These are phyloP conservation scores for Exserohilum turcica DNA, from an alignment of 2,329 filamentous ascomycete species.

Conservation along the genomic window DNA sequence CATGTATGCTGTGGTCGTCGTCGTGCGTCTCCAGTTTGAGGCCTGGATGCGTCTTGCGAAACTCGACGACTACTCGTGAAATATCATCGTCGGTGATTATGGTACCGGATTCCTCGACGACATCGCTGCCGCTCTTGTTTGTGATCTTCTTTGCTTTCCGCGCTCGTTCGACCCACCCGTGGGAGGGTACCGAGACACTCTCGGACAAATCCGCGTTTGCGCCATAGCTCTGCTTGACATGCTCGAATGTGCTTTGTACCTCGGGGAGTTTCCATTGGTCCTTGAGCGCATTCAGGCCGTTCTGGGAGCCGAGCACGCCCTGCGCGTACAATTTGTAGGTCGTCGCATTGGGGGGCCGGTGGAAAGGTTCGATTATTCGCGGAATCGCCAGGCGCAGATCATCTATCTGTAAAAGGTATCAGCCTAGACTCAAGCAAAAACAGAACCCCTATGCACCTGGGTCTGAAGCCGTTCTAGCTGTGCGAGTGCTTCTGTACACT, in stretches of 20 bases:
- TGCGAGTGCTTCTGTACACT: constrained; percentile 51
- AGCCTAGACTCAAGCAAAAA: not conserved
- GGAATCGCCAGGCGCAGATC: constrained; percentile 51
- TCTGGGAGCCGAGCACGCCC: constrained; percentile 43
- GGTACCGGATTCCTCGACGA: constrained; percentile 11
- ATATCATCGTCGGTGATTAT: constrained; percentile 31
- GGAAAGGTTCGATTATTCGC: constrained; percentile 50
- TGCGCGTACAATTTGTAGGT: constrained; percentile 49
- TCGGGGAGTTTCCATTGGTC: constrained; percentile 46
- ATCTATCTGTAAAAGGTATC: constrained; percentile 45
- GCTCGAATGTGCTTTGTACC: constrained; percentile 43
- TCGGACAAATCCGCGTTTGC: constrained; percentile 47
- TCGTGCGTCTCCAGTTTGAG: constrained; percentile 37
- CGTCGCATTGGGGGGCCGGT: constrained; percentile 31
- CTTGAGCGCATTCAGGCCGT: constrained; percentile 46
- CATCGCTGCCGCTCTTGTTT: constrained; percentile 15
- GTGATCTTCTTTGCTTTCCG: constrained; percentile 23
- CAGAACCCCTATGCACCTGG: constrained; percentile 39
- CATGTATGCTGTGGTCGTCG: constrained; percentile 32
- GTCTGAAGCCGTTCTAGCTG: constrained; percentile 52
- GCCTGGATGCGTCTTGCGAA: constrained; percentile 30
- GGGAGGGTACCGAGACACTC: constrained; percentile 39
- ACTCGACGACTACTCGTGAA: constrained; percentile 28
- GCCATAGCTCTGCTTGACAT: constrained; percentile 44
- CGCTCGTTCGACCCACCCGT: constrained; percentile 48